Percentiles rank a stretch among this genome's conserved stretches.
Conservation (phyloP, 176 grass and related monocot species). For the Oryza coarctata region DNA sequence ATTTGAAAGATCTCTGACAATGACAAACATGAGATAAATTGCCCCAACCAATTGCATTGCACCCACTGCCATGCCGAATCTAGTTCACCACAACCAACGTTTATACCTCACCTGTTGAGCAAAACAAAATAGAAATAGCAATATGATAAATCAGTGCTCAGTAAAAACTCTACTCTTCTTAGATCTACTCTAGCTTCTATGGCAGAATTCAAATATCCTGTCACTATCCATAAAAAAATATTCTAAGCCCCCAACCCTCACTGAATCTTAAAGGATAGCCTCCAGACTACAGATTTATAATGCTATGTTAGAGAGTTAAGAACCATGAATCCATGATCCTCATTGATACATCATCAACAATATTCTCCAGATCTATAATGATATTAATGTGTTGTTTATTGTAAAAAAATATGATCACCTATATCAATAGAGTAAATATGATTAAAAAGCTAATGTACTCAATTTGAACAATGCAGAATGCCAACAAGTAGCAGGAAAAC, state of each 20-base stretch:
- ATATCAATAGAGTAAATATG: background rate
- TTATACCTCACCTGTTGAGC: slow-evolving; percentile 84
- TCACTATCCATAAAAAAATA: background rate
- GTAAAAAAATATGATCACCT: background rate
- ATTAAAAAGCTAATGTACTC: background rate
- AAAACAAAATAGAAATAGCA: slow-evolving; percentile 41
- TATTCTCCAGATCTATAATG: background rate
- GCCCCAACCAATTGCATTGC: slow-evolving; percentile 75
- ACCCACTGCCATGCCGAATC: slow-evolving; percentile 82
- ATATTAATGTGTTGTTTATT: background rate
- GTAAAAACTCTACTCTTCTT: slow-evolving; percentile 2
- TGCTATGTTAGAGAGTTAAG: background rate
- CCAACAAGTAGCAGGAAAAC: background rate
- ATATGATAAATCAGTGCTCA: background rate
- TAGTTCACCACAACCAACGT: slow-evolving; percentile 92
- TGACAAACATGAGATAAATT: slow-evolving; percentile 66
- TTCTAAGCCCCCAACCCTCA: background rate
- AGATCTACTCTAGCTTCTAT: background rate
- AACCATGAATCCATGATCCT: background rate
- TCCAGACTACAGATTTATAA: background rate
- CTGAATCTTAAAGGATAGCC: background rate
- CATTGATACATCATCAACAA: background rate
- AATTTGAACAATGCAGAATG: background rate
- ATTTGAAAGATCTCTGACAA: slow-evolving; percentile 63
- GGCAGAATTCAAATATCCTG: background rate